Evolutionary conservation across 1,139 yeast species (phyloP).

Genomic region (Nakaseomyces delphensis): DNA sequence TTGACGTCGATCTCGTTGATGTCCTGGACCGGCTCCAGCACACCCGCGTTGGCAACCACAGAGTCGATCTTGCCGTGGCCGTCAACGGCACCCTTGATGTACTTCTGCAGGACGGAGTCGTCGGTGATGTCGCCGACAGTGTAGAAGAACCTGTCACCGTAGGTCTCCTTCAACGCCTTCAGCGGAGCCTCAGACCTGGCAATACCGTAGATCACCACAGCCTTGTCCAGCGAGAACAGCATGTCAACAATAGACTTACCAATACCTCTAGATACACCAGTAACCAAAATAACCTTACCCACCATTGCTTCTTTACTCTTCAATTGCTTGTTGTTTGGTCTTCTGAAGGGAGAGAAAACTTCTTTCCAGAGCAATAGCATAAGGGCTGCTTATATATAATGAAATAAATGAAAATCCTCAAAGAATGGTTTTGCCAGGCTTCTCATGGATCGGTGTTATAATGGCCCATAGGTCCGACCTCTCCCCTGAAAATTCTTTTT

Average conservation of each 20-base stretch:
- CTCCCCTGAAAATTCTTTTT: not conserved
- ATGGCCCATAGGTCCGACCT: too few relatives aligned
- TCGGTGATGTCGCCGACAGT: conserved; percentile 65
- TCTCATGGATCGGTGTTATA: not conserved
- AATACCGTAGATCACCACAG: conserved; percentile 60
- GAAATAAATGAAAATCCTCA: too few relatives aligned
- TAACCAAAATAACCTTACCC: conserved; percentile 41
- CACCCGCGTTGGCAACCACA: conserved; percentile 80
- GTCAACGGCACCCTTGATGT: conserved; percentile 42
- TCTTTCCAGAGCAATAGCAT: too few relatives aligned
- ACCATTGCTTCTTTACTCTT: conserved; percentile 5
- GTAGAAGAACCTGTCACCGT: conserved; percentile 46
- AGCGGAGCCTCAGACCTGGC: conserved; percentile 55
- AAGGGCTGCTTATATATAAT: too few relatives aligned
- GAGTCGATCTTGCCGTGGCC: conserved; percentile 52
- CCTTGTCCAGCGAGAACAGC: conserved; percentile 38
- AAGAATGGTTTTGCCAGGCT: too few relatives aligned
- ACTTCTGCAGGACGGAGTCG: conserved; percentile 33
- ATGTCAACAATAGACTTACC: conserved; percentile 62
- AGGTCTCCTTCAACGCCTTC: conserved; percentile 36
- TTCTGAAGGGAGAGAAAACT: too few relatives aligned
- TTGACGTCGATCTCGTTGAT: conserved; percentile 37
- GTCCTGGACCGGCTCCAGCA: conserved; percentile 62
- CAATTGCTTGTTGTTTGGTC: not conserved
- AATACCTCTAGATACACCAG: conserved; percentile 76